Evolutionary conservation across 768 basidiomycete species (phyloP).

Genomic region (Boletus patriciae): DNA sequence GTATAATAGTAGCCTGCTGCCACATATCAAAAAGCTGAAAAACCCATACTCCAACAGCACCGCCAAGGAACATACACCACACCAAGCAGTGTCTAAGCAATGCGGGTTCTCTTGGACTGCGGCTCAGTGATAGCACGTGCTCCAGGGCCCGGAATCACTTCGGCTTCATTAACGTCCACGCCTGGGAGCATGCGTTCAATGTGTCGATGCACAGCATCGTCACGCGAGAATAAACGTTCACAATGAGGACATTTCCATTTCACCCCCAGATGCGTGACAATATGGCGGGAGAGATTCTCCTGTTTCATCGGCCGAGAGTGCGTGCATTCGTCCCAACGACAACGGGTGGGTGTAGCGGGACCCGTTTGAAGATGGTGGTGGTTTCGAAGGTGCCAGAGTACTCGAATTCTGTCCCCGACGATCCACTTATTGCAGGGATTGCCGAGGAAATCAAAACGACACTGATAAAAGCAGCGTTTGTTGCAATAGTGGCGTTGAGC

Average conservation of each 20-base stretch:
- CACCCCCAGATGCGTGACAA: slow-evolving; percentile 30
- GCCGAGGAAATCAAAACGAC: slow-evolving; percentile 26
- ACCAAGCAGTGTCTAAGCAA: slow-evolving; percentile 5
- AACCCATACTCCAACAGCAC: neutral
- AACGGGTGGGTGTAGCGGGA: slow-evolving; percentile 12
- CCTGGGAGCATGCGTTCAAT: slow-evolving; percentile 29
- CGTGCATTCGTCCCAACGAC: slow-evolving; percentile 28
- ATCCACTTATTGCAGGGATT: slow-evolving; percentile 28
- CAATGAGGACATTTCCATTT: slow-evolving; percentile 34
- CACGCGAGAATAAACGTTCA: slow-evolving; percentile 28
- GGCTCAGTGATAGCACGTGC: slow-evolving; percentile 14
- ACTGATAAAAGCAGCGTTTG: slow-evolving; percentile 23
- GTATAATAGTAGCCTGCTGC: slow-evolving; percentile 9
- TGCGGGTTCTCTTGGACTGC: slow-evolving; percentile 1
- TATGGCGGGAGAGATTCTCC: slow-evolving; percentile 34
- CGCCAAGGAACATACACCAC: neutral
- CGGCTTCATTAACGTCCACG: slow-evolving; percentile 24
- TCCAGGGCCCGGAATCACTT: slow-evolving; percentile 21
- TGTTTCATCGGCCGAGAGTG: slow-evolving; percentile 29
- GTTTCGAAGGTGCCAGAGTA: slow-evolving; percentile 30
- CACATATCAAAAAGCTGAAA: neutral
- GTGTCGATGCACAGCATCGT: slow-evolving; percentile 34
- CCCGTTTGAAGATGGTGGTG: slow-evolving; percentile 22
- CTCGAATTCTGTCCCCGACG: slow-evolving; percentile 25
- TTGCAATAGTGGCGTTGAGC: slow-evolving; percentile 20